Evolutionary conservation across 805 yeast species (phyloP), one percentile per base, ranked within the genome.

Genomic region (Cyberlindnera suaveolens): DNA sequence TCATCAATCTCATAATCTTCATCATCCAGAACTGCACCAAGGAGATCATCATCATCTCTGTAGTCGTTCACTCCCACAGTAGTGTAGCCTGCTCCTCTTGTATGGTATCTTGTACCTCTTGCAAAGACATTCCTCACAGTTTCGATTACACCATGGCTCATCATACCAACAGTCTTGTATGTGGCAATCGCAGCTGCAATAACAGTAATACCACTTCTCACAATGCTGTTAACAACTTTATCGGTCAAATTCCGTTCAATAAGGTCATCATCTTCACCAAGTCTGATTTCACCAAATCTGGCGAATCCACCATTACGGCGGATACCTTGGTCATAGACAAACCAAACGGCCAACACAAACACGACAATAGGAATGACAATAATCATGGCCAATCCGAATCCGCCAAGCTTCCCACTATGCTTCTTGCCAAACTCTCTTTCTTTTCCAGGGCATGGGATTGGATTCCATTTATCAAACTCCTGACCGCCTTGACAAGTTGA

Each of bases 391-490:
- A 83, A 58, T 15, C 77, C 74, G 23, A 69, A 64, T 0, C 87
- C 83, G 6, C 67, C 71, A 8, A 58, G 31, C 4, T 81, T 60
- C 2, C 80, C 78, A 26, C 72, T 67, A 47, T 78, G 74, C 39
- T 72, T 68, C 43, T 72, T 64, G 18, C 65, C 56, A 35, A 78
- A 89, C 51, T 88, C 82, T 5, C 65, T 58, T 46, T 81, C 79
- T 54, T 82, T 85, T 1, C 98, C 98, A 5, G 98, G 97, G 62
- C 99, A 93, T 8, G 97, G 78, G 42, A 71, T 74, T 11, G 85
- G 72, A 9, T 66, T 68, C 63, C 80, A 74, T 19, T 73, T 70
- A 58, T 86, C 97, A 43, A 86, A 73, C 45, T 73, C 71, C 45
- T 78, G 63, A 1, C 98, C 98, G 13, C 89, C 95, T 37, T 69